A percentile compares a stretch with the other conserved stretches of the same genome.
Evolutionary conservation across 2,329 filamentous ascomycete genomes (phyloP).

Genomic region (Venturia effusa): DNA sequence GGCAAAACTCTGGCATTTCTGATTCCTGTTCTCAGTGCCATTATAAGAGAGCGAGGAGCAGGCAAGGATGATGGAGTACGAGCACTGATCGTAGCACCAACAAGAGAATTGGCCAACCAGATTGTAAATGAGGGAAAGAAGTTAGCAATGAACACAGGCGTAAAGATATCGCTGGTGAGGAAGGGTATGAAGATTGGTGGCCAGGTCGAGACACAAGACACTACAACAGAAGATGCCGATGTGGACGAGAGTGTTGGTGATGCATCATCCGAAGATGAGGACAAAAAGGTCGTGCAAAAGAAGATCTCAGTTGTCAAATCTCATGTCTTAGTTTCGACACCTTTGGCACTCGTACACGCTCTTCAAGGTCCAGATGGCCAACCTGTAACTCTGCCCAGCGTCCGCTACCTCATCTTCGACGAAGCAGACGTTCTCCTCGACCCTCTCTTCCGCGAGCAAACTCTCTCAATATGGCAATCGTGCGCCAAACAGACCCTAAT

Average conservation of each 20-base stretch:
- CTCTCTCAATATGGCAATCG: constrained; percentile 69
- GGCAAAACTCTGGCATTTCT: constrained; percentile 93
- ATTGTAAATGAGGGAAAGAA: constrained; percentile 67
- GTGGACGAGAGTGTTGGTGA: constrained; percentile 30
- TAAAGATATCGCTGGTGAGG: constrained; percentile 71
- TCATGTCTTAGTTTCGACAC: constrained; percentile 73
- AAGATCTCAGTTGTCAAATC: constrained; percentile 50
- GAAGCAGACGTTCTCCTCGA: constrained; percentile 94
- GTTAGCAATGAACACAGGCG: constrained; percentile 61
- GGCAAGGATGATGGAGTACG: constrained; percentile 19
- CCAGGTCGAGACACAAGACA: constrained; percentile 31
- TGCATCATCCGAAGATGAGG: constrained; percentile 22
- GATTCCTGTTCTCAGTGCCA: constrained; percentile 71
- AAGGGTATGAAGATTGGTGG: constrained; percentile 57
- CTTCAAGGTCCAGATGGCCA: constrained; percentile 42
- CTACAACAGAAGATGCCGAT: constrained; percentile 25
- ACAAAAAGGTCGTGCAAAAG: constrained; percentile 23
- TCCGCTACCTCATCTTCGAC: constrained; percentile 71
- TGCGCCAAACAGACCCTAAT: constrained; percentile 61
- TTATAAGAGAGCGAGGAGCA: constrained; percentile 29
- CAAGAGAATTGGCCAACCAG: constrained; percentile 39
- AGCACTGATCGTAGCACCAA: constrained; percentile 38
- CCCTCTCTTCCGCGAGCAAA: constrained; percentile 81
- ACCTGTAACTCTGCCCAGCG: constrained; percentile 47
- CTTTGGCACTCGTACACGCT: constrained; percentile 66